Base-by-base conservation (phyloP, 768 basidiomycete genomes). In the Boletus pseudo-olivaceus region DNA sequence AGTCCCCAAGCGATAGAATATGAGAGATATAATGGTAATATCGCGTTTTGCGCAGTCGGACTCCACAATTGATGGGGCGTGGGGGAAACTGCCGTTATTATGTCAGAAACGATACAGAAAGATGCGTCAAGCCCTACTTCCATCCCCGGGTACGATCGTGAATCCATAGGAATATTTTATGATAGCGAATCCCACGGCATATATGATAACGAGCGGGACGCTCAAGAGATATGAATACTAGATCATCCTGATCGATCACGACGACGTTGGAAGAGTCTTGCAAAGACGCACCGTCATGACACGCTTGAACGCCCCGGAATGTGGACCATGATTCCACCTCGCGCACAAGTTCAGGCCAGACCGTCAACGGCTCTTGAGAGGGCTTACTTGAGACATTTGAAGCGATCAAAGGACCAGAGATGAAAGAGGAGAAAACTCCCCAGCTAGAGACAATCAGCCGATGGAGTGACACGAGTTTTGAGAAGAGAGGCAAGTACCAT, bases 111-210 rank as follows among this genome's bases (percentile, higher is more conserved):
- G 30, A 29, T 10, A 19, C 17, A 15, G n/a, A 17, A 19, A 19
- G 5, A 3, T 10, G 35, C 12, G 47, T 11, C 9, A 5, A 17
- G 1, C 2, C 54, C 38, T 7, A 79, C 85, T 71, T 52, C 84
- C 84, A 17, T 63, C 49, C 2, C 60, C 56, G 0, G 83, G 78
- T 20, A 80, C 39, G 9, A 60, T 41, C 5, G 79, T 70, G 58
- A 76, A 90, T 0, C 90, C 90, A 59, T 89, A 81, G 9, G 68
- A 64, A 62, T 90, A 92, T 65, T 91, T 93, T 71, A 93, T 87
- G 54, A 79, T 57, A 5, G 82, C 68, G 62, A 87, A 87, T 1
- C 88, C 88, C 9, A 84, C 41, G 1, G 87, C 67, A 60, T 83
- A 90, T 19, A 71, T 55, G 49, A 78, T 70, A 63, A 88, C 72